Percentiles rank a stretch among this genome's conserved stretches.
These are phyloP conservation scores for Nannochloris sp. DNA, from an alignment of 139 green algal species.

Conservation along the genomic window DNA sequence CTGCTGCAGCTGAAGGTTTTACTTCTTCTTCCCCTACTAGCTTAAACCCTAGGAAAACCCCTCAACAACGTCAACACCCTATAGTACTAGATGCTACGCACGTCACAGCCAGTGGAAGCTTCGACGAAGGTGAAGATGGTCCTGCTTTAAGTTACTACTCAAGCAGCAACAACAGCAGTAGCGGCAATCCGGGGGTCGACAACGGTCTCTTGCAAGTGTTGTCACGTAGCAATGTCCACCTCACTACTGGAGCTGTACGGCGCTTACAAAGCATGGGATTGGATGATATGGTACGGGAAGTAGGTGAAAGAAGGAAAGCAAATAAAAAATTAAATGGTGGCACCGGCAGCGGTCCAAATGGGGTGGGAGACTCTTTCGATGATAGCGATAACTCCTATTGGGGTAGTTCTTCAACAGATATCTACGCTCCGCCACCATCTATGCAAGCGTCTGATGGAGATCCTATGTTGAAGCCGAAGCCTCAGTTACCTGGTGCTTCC, in stretches of 20 bases:
- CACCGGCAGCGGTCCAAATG: too few species aligned
- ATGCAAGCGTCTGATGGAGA: too few species aligned
- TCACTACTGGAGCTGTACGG: slow-evolving; percentile 2
- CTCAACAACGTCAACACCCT: background rate
- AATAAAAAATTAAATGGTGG: background rate
- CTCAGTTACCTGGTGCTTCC: too few species aligned
- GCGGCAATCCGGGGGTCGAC: background rate
- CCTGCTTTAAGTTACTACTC: background rate
- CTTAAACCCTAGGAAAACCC: background rate
- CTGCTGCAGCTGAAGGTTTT: too few species aligned
- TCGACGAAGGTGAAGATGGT: background rate
- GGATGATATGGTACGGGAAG: slow-evolving; percentile 2
- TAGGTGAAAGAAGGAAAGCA: background rate
- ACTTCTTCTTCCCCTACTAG: background rate
- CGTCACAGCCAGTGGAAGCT: background rate
- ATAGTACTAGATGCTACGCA: too few species aligned
- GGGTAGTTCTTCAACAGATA: too few species aligned
- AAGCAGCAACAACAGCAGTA: background rate
- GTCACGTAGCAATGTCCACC: background rate
- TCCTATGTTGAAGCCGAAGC: too few species aligned
- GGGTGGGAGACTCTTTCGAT: too few species aligned
- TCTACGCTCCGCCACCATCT: too few species aligned
- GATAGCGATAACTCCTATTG: too few species aligned
- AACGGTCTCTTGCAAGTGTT: slow-evolving; percentile 1
- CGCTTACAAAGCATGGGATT: slow-evolving; percentile 7